Percentiles rank a stretch among this genome's conserved stretches.
Conservation (phyloP, 768 basidiomycete species). For the Butyriboletus loyo region DNA sequence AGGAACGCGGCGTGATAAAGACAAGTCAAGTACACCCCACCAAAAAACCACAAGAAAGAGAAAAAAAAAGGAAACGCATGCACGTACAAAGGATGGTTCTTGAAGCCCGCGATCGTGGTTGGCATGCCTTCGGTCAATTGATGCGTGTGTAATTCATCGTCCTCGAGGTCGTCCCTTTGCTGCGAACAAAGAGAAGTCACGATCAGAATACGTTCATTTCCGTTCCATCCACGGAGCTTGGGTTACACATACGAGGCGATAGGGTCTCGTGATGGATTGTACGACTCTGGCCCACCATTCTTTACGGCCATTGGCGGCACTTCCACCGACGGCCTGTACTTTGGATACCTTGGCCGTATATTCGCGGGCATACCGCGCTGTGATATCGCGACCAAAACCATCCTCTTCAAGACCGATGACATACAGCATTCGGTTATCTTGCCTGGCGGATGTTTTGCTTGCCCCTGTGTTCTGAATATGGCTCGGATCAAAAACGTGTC, state of each 20-base stretch:
- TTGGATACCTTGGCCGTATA: slow-evolving; percentile 81
- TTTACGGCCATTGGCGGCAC: slow-evolving; percentile 51
- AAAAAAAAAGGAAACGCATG: background rate
- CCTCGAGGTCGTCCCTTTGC: slow-evolving; percentile 92
- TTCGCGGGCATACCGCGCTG: slow-evolving; percentile 79
- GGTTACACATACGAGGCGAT: slow-evolving; percentile 63
- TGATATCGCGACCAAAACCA: slow-evolving; percentile 87
- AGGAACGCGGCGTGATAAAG: slow-evolving; percentile 1
- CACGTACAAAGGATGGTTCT: slow-evolving; percentile 83
- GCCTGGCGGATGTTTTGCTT: slow-evolving; percentile 19
- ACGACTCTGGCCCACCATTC: slow-evolving; percentile 87
- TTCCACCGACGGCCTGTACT: slow-evolving; percentile 58
- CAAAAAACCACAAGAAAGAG: slow-evolving; percentile 27
- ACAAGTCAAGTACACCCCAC: background rate
- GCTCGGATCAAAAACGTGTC: slow-evolving; percentile 75
- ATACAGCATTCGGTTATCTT: slow-evolving; percentile 87
- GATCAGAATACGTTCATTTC: slow-evolving; percentile 16
- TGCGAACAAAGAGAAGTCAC: slow-evolving; percentile 29
- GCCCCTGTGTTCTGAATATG: slow-evolving; percentile 23
- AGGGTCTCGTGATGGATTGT: slow-evolving; percentile 63
- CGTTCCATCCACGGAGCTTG: slow-evolving; percentile 16
- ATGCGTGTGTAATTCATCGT: slow-evolving; percentile 76
- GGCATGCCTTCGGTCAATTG: slow-evolving; percentile 93
- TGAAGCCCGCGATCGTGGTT: slow-evolving; percentile 84
- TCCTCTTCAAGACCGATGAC: slow-evolving; percentile 96